Base-by-base conservation (phyloP, 2,329 filamentous ascomycete genomes). In the Thelonectria blattea region DNA sequence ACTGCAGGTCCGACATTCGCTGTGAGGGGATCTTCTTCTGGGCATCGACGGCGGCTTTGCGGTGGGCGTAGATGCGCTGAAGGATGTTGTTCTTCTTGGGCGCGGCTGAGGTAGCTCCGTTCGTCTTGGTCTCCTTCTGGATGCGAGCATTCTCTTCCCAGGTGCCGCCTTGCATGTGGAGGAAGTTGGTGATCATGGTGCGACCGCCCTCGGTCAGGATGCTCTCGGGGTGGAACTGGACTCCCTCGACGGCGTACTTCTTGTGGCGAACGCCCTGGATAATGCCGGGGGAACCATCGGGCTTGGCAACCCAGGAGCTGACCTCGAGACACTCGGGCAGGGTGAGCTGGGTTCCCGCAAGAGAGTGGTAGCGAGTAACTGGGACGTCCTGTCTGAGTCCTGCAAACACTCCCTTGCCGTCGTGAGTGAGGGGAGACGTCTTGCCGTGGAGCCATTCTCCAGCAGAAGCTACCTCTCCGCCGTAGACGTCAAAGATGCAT, bases 251-350 rank as follows among this genome's bases (percentile, higher is more conserved):
- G 2, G 91, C 85, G 71, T 89, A 91, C 72, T 95, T 86, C 80
- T 94, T 97, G 81, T 99, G 95, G 47, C 95, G 89, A 47, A 99
- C 91, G 48, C 95, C 95, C 90, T 98, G 97, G 69, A 99, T 99
- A 61, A 98, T 88, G 30, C 91, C 91, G 65, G 91, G 92, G 30
- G 87, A 87, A 52, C 89, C 89, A 72, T 93, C 91, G 15, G 89
- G 87, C 65, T 87, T 87, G 32, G 88, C 85, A 56, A 95, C 92
- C 89, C 92, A 97, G 46, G 95, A 97, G 1, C 92, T 92, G 8
- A 98, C 87, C 75, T 99, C 92, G 43, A 99, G 84, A 64, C 88
- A 92, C 27, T 91, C 84, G 3, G 95, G 95, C 30, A 99, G 81
- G 4, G 93, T 97, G 39, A 91, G 85, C 68, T 95, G 90, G 1